Base-by-base conservation (phyloP, 495 filamentous ascomycete species). In the Annulohypoxylon maeteangense region DNA sequence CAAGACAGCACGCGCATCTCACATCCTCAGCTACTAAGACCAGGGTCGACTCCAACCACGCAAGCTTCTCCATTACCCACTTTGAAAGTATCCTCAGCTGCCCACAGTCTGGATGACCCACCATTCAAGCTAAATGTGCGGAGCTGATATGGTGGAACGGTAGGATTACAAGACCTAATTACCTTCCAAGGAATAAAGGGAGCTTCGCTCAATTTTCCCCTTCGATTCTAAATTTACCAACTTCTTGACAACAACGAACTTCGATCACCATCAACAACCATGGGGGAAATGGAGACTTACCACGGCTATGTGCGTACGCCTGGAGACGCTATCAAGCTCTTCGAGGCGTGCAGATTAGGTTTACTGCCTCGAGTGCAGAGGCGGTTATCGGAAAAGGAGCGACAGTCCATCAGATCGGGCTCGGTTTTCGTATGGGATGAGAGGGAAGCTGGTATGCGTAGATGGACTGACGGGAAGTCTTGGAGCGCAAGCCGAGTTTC, bases 341-440 rank as follows among this genome's bases (percentile, higher is more conserved):
- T 99, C 78, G 95, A 99, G 82, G 95, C 95, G 51, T 99, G 95
- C 79, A 89, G 95, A 59, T 83, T 97, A 47, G 95, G 95, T 32
- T 83, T 96, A 32, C 84, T 98, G 18, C 95, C 95, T 31, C 90
- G 95, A 59, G 95, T 99, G 10, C 95, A 99, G 81, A 85, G 95
- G 50, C 85, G 95, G 74, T 81, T 99, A 68, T 98, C 96, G 18
- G 95, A 99, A 80, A 99, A 99, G 79, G 95, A 99, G 80, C 89
- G 95, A 42, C 94, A 97, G 72, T 90, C 91, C 6, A 99, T 99
- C 75, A 89, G 91, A 67, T 97, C 95, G 2, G 95, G 95, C 16
- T 98, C 96, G 0, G 95, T 99, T 7, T 99, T 98, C 76, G 95
- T 99, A 32, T 99, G 95, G 95, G 96, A 98, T 80, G 95, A 99